Conservation (phyloP, 2,329 filamentous ascomycete genomes). For the Esteya vermicola region DNA sequence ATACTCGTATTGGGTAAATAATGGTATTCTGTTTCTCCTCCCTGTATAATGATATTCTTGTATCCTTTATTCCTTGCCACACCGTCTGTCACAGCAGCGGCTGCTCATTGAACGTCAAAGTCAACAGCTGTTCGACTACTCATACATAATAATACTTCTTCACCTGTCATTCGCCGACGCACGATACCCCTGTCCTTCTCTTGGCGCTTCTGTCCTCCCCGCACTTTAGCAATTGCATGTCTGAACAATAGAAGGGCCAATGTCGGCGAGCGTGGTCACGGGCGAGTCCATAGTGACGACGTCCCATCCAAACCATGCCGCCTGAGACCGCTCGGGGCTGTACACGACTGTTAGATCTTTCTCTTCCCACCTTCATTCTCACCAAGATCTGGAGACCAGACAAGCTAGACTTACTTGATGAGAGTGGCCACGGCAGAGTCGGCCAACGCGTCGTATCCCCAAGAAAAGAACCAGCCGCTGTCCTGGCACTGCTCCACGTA, state of each 20-base stretch:
- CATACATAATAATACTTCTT: neutral
- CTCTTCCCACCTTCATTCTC: neutral
- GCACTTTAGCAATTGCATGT: conserved; percentile 4
- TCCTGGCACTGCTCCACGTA: conserved; percentile 11
- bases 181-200: neutral
- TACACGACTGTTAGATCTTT: neutral
- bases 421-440: conserved; percentile 18
- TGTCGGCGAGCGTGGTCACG: conserved; percentile 1
- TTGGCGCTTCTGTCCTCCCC: neutral
- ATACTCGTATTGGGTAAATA: too few relatives aligned
- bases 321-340: conserved; percentile 6
- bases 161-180: too few relatives aligned
- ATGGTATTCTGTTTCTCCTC: too few relatives aligned
- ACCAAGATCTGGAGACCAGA: neutral
- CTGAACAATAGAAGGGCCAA: conserved; percentile 7
- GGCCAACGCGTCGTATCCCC: conserved; percentile 16
- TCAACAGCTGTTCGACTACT: too few relatives aligned
- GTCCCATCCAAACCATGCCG: conserved; percentile 13
- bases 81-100: too few relatives aligned
- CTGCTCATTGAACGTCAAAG: too few relatives aligned
- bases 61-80: neutral
- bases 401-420: conserved; percentile 17
- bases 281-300: conserved; percentile 7
- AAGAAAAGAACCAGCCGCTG: conserved; percentile 16
- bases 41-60: neutral